Evolutionary conservation across 768 basidiomycete genomes (phyloP).

Genomic region (Lentinula raphanica): DNA sequence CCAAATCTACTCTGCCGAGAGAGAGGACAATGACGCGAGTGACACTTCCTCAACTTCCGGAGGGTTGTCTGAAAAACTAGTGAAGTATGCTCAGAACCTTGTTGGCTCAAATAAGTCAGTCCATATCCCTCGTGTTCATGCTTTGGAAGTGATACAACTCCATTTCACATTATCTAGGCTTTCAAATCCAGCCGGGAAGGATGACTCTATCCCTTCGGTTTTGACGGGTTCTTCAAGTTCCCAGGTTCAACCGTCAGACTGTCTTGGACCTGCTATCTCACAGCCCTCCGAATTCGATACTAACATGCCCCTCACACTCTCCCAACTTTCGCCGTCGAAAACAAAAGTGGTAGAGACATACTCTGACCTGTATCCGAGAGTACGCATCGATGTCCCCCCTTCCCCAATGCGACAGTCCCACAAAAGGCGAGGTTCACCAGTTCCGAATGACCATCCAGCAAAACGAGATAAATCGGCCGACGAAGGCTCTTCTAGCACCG

Average conservation of each 20-base stretch:
- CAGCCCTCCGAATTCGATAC: neutral
- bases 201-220: neutral
- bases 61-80: slow-evolving; percentile 42
- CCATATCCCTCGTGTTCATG: slow-evolving; percentile 14
- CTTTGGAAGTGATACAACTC: neutral
- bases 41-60: slow-evolving; percentile 19
- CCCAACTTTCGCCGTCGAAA: slow-evolving; percentile 46
- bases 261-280: slow-evolving; percentile 11
- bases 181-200: neutral
- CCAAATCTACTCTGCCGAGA: neutral
- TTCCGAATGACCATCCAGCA: slow-evolving; percentile 15
- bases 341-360: neutral
- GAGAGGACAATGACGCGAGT: slow-evolving; percentile 22
- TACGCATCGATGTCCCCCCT: slow-evolving; percentile 11
- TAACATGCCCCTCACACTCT: slow-evolving; percentile 34
- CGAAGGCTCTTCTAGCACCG: neutral
- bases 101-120: slow-evolving; percentile 42
- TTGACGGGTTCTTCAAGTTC: neutral
- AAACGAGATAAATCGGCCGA: slow-evolving; percentile 27
- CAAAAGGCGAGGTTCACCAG: slow-evolving; percentile 41
- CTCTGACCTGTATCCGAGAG: neutral
- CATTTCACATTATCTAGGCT: neutral
- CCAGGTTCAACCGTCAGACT: slow-evolving; percentile 21
- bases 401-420: slow-evolving; percentile 38
- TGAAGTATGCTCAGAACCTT: slow-evolving; percentile 44